Evolutionary conservation across 192 early-diverging fungal genomes (phyloP), one percentile per base, ranked within the genome.

Genomic region (Phlyctochytrium bullatum): DNA sequence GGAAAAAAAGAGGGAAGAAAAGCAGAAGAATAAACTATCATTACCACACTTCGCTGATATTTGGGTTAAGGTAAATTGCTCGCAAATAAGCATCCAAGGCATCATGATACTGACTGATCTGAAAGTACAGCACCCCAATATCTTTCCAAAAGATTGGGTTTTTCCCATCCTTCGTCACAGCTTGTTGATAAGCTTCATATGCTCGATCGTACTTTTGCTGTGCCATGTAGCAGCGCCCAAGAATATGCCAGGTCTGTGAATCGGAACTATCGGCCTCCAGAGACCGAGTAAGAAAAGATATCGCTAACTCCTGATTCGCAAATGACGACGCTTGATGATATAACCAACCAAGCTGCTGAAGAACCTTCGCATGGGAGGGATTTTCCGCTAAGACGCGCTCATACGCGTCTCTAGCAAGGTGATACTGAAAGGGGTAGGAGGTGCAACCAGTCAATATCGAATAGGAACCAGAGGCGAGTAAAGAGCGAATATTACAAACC

Each of bases 91-190:
- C 97, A 76, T 99, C 96, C 34, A 98, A 78, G 0, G 97, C 97
- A 73, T 99, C 96, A 12, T 91, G 80, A 71, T 93, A 95, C 83
- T 93, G 92, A 61, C 89, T 94, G 61, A 97, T 96, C 71, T 97
- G 92, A 80, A 91, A 99, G 69, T 99, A 99, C 2, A 99, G 76
- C 0, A 98, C 93, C 56, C 97, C 97, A 68, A 99, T 99, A 1
- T 95, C 97, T 75, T 94, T 97, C 97, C 97, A 99, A 72, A 97
- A 97, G 6, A 89, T 92, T 6, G 96, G 95, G 66, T 98, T 97
- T 54, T 88, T 86, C 16, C 88, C 90, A 75, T 99, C 96, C 52
- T 73, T 62, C 56, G 76, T 88, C 2, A 99, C 95, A 10, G 96
- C 96, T 71, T 96, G 93, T 80, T 99, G 96, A 74, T 98, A 99